Evolutionary conservation across 2,329 filamentous ascomycete genomes (phyloP), one percentile per base, ranked within the genome.

Genomic region (Penicillium sp.): DNA sequence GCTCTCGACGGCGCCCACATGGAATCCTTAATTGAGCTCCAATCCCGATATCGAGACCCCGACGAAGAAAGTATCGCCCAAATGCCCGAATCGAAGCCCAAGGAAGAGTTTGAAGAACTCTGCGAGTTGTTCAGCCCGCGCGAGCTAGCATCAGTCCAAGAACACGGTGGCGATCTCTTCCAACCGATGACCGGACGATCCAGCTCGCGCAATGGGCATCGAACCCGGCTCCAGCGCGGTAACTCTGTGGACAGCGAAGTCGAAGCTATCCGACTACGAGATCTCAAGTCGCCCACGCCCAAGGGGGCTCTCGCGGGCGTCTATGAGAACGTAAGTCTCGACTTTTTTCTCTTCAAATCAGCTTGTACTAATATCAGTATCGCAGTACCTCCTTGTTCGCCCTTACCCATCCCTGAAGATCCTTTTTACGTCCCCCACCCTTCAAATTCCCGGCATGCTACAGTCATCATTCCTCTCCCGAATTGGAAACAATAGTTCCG

Each of bases 91-190:
- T 60, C 8, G 1, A 57, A 60, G 26, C 66, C 70, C n/a, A 84
- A 81, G 53, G 81, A 87, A 52, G 82, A 86, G 59, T 85, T 90
- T 54, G 80, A 82, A 47, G 79, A 85, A 41, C 74, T 91, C 26
- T 82, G 79, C 48, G 85, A 89, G 61, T 86, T 89, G 79, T 82
- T 91, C 65, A 89, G 86, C 51, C 76, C 82, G 10, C 70, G 78
- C 1, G 88, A 91, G 66, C 71, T 90, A 4, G 82, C 84, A 42
- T 85, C 81, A 0, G 83, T 88, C 0, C 79, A 84, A 2, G 80
- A 78, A 49, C 78, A 76, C 50, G 87, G 87, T 12, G 87, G 87
- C 1, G 76, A 78, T 9, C 66, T 74, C 8, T 71, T 66, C 61
- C 68, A 67, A 28, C 65, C 58, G 1, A n/a, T 56, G 3, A 48